A percentile compares a stretch with the other conserved stretches of the same genome.
Conservation (phyloP, 2,329 filamentous ascomycete genomes). For the Epichloe amarillans region DNA sequence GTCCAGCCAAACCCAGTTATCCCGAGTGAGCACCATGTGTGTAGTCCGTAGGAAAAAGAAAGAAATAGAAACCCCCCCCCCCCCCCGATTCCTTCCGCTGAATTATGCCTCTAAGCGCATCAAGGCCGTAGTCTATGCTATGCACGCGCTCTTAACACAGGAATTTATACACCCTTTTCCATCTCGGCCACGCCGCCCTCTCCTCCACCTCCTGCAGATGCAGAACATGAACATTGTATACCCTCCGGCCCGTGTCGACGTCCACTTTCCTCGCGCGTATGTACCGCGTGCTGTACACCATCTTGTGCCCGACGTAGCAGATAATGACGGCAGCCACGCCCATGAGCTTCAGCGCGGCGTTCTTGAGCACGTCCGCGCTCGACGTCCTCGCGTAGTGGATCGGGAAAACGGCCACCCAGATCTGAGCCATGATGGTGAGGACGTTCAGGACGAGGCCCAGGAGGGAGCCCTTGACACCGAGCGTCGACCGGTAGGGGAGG, state of each 20-base stretch:
- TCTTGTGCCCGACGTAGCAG: constrained; percentile 1
- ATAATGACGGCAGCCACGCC: neutral
- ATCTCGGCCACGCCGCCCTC: neutral
- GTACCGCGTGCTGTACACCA: constrained; percentile 1
- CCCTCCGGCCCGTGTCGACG: constrained; percentile 1
- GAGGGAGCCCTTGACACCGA: neutral
- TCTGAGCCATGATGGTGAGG: neutral
- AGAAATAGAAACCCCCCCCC: too few species aligned
- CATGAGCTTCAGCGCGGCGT: neutral
- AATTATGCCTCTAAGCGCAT: too few species aligned
- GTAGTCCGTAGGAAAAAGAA: too few species aligned
- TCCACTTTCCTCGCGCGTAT: neutral
- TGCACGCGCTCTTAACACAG: neutral
- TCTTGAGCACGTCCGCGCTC: neutral
- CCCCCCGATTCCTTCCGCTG: neutral
- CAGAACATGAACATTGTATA: constrained; percentile 1
- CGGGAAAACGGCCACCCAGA: constrained; percentile 1
- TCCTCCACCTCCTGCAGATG: constrained; percentile 1
- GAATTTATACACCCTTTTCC: constrained; percentile 3
- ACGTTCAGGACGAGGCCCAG: constrained; percentile 1
- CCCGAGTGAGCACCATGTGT: too few species aligned
- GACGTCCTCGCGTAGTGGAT: neutral
- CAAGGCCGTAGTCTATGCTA: too few species aligned
- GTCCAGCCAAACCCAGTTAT: too few species aligned
- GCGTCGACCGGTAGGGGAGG: neutral